Conservation (phyloP, 1,139 yeast species). For the Yamadazyma dendronema region DNA sequence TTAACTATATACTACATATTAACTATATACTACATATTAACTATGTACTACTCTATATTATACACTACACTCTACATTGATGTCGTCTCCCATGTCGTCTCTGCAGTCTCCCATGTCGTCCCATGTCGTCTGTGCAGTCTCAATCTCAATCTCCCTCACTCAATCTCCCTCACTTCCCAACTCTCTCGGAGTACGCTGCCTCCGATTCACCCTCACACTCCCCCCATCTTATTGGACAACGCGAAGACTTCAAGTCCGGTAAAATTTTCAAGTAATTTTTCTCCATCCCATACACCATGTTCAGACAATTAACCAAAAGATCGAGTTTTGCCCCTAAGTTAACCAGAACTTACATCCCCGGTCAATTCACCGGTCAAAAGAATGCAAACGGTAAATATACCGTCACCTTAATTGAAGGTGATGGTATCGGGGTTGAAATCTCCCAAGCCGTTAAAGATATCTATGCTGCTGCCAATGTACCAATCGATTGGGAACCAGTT, state of each 20-base stretch:
- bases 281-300: constrained; percentile 24
- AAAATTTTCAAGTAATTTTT: constrained; percentile 1
- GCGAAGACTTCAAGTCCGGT: constrained; percentile 1
- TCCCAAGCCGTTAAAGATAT: constrained; percentile 90
- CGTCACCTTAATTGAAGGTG: constrained; percentile 97
- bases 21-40: too few relatives aligned
- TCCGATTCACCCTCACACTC: too few relatives aligned
- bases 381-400: constrained; percentile 70
- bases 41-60: too few relatives aligned
- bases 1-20: too few relatives aligned
- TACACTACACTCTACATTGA: too few relatives aligned
- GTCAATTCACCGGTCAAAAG: constrained; percentile 49
- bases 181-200: too few relatives aligned
- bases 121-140: too few relatives aligned
- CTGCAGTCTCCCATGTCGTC: too few relatives aligned
- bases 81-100: too few relatives aligned
- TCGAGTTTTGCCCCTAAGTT: constrained; percentile 37
- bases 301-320: constrained; percentile 41
- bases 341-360: constrained; percentile 47
- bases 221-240: constrained; percentile 8
- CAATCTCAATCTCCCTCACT: too few relatives aligned
- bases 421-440: constrained; percentile 96
- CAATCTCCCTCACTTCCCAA: too few relatives aligned
- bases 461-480: constrained; percentile 89
- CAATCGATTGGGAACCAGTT: constrained; percentile 95